phyloP scores from a whole-genome alignment of 2,329 filamentous ascomycete genomes.

The Plenodomus tracheiphilus region DNA sequence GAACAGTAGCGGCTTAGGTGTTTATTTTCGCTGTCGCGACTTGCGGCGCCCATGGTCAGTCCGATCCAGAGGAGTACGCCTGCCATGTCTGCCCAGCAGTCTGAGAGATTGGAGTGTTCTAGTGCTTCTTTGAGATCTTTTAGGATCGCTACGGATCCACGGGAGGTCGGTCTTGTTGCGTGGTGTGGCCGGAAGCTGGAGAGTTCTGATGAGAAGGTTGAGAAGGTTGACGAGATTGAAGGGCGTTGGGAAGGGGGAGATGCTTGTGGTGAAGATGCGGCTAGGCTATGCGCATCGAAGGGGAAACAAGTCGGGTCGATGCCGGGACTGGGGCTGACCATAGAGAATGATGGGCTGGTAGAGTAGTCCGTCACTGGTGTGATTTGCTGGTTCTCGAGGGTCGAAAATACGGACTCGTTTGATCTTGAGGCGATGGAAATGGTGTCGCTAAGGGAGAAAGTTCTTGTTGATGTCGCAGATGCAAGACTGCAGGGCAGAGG shows the following conservation, averaged over 20 bases:
- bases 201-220: background rate
- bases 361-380: constrained; percentile 21
- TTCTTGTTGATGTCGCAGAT: constrained; percentile 7
- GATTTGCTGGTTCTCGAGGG: constrained; percentile 17
- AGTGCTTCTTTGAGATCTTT: constrained; percentile 26
- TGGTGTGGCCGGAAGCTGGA: constrained; percentile 4
- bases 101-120: constrained; percentile 35
- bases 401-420: constrained; percentile 21
- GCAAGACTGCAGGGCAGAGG: constrained; percentile 35
- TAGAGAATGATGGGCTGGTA: constrained; percentile 15
- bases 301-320: constrained; percentile 6
- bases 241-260: constrained; percentile 5
- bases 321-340: constrained; percentile 5
- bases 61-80: constrained; percentile 45
- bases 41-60: constrained; percentile 39
- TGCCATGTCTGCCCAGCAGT: constrained; percentile 43
- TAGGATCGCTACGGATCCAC: constrained; percentile 22
- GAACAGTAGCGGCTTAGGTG: constrained; percentile 35
- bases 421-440: constrained; percentile 12
- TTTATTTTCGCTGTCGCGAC: constrained; percentile 22
- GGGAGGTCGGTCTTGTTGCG: constrained; percentile 12
- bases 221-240: constrained; percentile 7
- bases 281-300: constrained; percentile 4
- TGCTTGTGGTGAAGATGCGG: constrained; percentile 8
- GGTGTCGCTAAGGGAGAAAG: constrained; percentile 3